Percentiles rank a stretch among this genome's conserved stretches.
These are phyloP conservation scores for Cylindrotheca closterium DNA, from an alignment of 108 stramenopile species.

Conservation along the genomic window DNA sequence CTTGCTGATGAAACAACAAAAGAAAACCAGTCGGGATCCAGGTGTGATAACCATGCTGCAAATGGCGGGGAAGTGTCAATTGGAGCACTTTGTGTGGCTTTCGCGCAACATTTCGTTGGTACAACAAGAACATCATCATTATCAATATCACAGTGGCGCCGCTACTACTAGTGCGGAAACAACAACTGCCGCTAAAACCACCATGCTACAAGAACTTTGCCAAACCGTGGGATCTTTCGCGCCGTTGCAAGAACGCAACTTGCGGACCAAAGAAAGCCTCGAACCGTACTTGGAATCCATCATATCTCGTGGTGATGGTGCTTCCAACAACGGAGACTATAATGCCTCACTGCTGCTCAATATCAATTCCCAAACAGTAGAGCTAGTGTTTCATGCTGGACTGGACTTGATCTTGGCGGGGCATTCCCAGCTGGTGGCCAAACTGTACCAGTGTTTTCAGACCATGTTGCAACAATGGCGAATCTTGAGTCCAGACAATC, in stretches of 20 bases:
- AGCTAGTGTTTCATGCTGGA: not conserved
- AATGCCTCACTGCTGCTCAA: not conserved
- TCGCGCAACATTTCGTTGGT: slow-evolving; percentile 1
- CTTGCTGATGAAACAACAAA: not conserved
- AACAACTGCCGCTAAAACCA: too few relatives aligned
- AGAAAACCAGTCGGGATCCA: not conserved
- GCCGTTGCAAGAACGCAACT: not conserved
- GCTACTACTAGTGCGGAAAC: too few relatives aligned
- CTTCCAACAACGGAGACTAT: too few relatives aligned
- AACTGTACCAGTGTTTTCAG: not conserved
- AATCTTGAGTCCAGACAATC: not conserved
- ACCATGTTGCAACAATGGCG: not conserved
- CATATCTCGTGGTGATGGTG: too few relatives aligned
- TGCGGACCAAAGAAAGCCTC: not conserved
- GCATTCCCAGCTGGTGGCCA: not conserved
- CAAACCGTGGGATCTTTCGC: not conserved
- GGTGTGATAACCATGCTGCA: not conserved
- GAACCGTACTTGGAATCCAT: not conserved
- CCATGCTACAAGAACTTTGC: not conserved
- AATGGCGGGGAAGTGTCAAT: not conserved
- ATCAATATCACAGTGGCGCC: too few relatives aligned
- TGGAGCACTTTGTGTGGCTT: not conserved
- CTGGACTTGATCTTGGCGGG: not conserved
- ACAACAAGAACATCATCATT: too few relatives aligned
- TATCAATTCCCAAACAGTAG: not conserved